Base-by-base conservation (phyloP, 352 stramenopile species). In the Globisporangium alternatum region DNA sequence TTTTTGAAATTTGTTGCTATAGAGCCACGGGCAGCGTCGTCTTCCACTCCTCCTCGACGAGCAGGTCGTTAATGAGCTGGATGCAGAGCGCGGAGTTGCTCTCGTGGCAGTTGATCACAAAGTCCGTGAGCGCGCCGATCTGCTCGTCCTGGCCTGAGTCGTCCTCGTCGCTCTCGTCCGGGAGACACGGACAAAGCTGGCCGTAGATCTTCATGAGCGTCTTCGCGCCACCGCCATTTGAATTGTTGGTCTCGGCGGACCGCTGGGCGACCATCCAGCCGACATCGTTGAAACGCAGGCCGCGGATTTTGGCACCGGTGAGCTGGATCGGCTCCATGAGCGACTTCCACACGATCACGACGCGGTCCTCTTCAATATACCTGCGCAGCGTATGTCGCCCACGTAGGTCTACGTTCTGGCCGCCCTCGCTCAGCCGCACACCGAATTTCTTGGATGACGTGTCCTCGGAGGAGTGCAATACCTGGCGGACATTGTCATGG, bases 41-140 rank as follows among this genome's bases (percentile, higher is more conserved):
- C 44, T 81, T 78, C 74, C 71, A 82, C 52, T 80, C 75, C 60
- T 80, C 72, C n/a, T 83, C 73, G 3, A 83, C 57, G 2, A 83
- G 64, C 30, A 79, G n/a, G 12, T 77, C 41, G 19, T 74, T 64
- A 22, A 83, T 67, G 33, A 76, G 62, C 45, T 76, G 70, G 21
- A 62, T 31, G 22, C 58, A 73, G 17, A 73, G 55, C 54, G 72
- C 73, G 15, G 55, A 53, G n/a, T 74, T 65, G 13, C 65, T 71
- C 39, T 76, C 67, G 37, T 82, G 75, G 30, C 67, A 61, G 39
- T 68, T 69, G 4, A 79, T 64, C 21, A 83, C 71, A 47, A 83
- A 77, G 48, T 83, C 54, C 3, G 71, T 77, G 17, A 83, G 65
- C 25, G 58, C 60, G 8, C 70, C 70, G 9, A 83, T 65, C 56